A percentile compares a stretch with the other conserved stretches of the same genome.
These are phyloP conservation scores for Sergeia podlipaevii DNA, from an alignment of 208 protist genomes.

Conservation along the genomic window DNA sequence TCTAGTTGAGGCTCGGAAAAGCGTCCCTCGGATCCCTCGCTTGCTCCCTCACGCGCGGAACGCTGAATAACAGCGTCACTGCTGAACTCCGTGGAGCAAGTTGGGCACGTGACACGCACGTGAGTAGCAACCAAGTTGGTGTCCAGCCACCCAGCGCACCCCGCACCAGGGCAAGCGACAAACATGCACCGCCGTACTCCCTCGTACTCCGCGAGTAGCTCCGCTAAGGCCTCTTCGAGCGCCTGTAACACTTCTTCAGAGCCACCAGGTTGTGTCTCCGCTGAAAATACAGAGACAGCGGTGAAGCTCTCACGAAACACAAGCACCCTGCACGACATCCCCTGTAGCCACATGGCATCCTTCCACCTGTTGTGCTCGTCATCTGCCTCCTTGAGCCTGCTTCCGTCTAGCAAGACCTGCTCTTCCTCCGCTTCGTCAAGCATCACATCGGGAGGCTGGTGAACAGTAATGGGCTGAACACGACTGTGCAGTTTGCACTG, in stretches of 20 bases:
- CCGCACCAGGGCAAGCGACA: constrained; percentile 59
- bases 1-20: constrained; percentile 45
- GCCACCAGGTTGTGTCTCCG: constrained; percentile 35
- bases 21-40: constrained; percentile 19
- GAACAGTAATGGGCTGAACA: constrained; percentile 50
- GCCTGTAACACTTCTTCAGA: constrained; percentile 62
- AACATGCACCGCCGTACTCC: constrained; percentile 50
- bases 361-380: constrained; percentile 85
- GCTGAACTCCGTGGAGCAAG: constrained; percentile 47
- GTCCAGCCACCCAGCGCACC: constrained; percentile 63
- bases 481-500: constrained; percentile 64
- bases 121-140: constrained; percentile 38
- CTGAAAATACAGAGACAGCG: constrained; percentile 55
- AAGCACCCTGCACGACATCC: constrained; percentile 57
- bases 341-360: constrained; percentile 82
- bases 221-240: constrained; percentile 43
- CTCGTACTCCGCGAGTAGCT: constrained; percentile 66
- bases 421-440: constrained; percentile 31
- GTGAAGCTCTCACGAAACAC: constrained; percentile 62
- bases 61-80: constrained; percentile 39
- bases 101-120: constrained; percentile 40
- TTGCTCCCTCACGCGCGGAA: too few relatives aligned
- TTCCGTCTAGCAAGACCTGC: constrained; percentile 48
- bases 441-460: constrained; percentile 38
- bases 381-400: constrained; percentile 63